These are phyloP conservation scores for Linderina pennispora DNA, from an alignment of 192 early-diverging fungal species.

Conservation along the genomic window DNA sequence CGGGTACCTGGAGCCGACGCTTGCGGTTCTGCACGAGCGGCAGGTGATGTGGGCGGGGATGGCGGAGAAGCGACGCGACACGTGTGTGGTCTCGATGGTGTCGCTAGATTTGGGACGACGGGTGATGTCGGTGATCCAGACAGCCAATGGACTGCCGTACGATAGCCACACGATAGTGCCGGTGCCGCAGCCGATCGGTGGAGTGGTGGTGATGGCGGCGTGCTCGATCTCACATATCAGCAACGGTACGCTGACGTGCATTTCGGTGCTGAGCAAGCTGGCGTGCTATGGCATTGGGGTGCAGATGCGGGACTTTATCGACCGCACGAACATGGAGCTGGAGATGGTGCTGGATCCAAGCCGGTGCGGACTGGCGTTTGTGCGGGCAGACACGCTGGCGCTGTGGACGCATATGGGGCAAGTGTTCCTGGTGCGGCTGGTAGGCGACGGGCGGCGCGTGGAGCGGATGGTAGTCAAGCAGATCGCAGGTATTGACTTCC, in stretches of 20 bases:
- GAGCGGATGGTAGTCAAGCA: constrained; percentile 58
- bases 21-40: constrained; percentile 89
- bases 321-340: constrained; percentile 45
- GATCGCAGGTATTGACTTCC: constrained; percentile 14
- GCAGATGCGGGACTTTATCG: constrained; percentile 45
- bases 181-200: constrained; percentile 79
- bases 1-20: constrained; percentile 89
- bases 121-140: constrained; percentile 76
- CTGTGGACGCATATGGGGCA: constrained; percentile 68
- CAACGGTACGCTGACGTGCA: constrained; percentile 59
- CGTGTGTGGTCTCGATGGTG: constrained; percentile 68
- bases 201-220: constrained; percentile 71
- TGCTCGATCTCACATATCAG: constrained; percentile 82
- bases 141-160: constrained; percentile 72
- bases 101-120: constrained; percentile 77
- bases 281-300: constrained; percentile 68
- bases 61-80: constrained; percentile 51
- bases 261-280: constrained; percentile 59
- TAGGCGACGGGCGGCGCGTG: constrained; percentile 72
- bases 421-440: constrained; percentile 65
- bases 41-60: constrained; percentile 84
- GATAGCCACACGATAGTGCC: constrained; percentile 66
- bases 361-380: constrained; percentile 53
- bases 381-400: constrained; percentile 67
- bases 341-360: constrained; percentile 62